These are phyloP conservation scores for Leucosporidium creatinivorum DNA, from an alignment of 768 basidiomycete species.

Conservation along the genomic window DNA sequence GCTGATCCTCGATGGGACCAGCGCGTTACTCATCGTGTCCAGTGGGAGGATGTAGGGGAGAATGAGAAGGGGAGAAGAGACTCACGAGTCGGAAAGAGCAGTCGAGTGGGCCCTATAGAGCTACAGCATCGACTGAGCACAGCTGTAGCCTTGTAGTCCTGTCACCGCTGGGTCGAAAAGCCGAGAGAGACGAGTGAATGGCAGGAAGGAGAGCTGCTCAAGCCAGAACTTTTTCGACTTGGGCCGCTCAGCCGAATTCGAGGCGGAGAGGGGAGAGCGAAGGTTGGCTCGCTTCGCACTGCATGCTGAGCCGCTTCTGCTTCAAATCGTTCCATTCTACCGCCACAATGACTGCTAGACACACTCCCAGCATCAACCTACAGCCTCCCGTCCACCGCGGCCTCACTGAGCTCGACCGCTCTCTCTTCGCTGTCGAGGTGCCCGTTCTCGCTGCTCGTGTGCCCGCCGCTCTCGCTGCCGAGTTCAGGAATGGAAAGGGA, in stretches of 20 bases:
- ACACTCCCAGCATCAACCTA: slow-evolving; percentile 4
- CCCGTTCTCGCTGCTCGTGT: slow-evolving; percentile 26
- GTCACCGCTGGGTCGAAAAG: not conserved
- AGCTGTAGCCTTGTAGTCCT: not conserved
- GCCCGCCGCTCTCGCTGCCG: slow-evolving; percentile 20
- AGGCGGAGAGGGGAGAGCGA: too few relatives aligned
- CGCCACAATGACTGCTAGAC: not conserved
- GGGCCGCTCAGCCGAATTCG: too few relatives aligned
- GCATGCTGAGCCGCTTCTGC: not conserved
- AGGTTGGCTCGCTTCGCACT: not conserved
- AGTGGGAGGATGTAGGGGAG: not conserved
- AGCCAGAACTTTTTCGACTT: not conserved
- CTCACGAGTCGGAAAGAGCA: not conserved
- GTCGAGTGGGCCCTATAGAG: not conserved
- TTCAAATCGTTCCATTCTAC: not conserved
- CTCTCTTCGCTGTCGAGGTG: slow-evolving; percentile 11
- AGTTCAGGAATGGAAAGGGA: slow-evolving; percentile 24
- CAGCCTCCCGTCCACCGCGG: slow-evolving; percentile 29
- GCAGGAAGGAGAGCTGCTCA: not conserved
- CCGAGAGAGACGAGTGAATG: not conserved
- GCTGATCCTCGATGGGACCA: not conserved
- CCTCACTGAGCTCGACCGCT: slow-evolving; percentile 24
- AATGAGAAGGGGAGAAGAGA: not conserved
- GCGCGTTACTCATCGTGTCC: not conserved
- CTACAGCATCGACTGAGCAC: not conserved